Evolutionary conservation across 257 asterid genomes (phyloP), one percentile per base, ranked within the genome.

Genomic region (Cruciata laevipes): DNA sequence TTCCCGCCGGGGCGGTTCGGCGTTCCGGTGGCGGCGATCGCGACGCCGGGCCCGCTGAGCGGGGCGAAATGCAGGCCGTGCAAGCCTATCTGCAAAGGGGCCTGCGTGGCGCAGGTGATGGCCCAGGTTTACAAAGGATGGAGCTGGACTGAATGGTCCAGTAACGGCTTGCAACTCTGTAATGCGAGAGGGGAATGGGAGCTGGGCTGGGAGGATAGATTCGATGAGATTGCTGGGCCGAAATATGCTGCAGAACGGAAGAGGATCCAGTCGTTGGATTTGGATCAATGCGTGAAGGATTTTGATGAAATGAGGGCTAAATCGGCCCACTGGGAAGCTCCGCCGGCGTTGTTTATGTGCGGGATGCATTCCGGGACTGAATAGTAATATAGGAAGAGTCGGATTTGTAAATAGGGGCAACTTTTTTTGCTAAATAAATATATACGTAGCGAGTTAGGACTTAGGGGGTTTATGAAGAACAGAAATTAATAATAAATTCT

Each of bases 11-110:
- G 63, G 68, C 83, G 64, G 2, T 82, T 56, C 5, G 96, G 96
- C 1, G 97, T 90, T 56, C 96, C 97, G 0, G 97, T 90, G 69
- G 95, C 90, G 0, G 77, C 99, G 0, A 0, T 94, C 75, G 84
- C 97, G 13, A 90, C 95, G 72, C 83, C 61, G 1, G 99, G 97
- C 37, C 93, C 97, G 11, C 66, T 94, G 7, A 90, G 83, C 12
- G 99, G 99, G 0, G 92, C 92, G 0, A 90, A 94, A 59, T 94
- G 99, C 77, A 82, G 99, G 82, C 96, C 97, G 0, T 94, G 99
- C 63, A 82, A 27, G 53, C 91, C 97, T 0, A 56, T 69, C 0
- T 94, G 99, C 42, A 82, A 40, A 0, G 89, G 89, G 14, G 20
- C 84, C 0, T 94, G 99, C 13, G 89, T 88, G 8, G 89, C 84